Base-by-base conservation (phyloP, 1,284 basidiomycete genomes). In the Sphaerobolus stellatus region DNA sequence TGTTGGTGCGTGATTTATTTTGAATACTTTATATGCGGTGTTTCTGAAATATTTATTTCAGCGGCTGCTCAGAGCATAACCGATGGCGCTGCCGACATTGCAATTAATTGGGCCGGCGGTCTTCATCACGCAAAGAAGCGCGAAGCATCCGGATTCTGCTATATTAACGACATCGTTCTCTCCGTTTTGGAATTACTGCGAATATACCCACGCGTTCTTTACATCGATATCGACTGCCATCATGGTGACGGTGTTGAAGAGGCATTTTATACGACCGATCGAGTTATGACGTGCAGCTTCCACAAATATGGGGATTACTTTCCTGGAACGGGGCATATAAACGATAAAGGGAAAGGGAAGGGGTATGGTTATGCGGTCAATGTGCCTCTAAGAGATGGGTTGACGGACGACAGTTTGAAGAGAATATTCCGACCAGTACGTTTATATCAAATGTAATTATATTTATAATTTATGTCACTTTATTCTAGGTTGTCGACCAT, bases 161-260 rank as follows among this genome's bases (percentile, higher is more conserved):
- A 84, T 65, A 75, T 82, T 54, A 83, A 84, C 66, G 80, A 79
- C 56, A 80, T 78, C 59, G 77, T 79, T 3, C 66, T 79, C n/a
- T 73, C 71, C 7, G 77, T 79, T 20, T 68, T 79, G 16, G 78
- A 80, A 61, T 67, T 80, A 5, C 63, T 80, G 18, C 62, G 74
- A 69, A 72, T 43, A 46, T 68, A 54, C 60, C 71, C 76, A 5
- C 76, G 82, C 53, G 82, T 84, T 0, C 71, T 84, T 16, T 84
- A 84, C 68, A 80, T 84, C 60, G 82, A 84, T 62, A 81, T 83
- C 41, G 82, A 84, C 62, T 78, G 83, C 25, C 82, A 84, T 64
- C 82, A 84, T 58, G 82, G 82, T 14, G 82, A 84, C 60, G 82
- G 82, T 24, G 82, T 84, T 22, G 82, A 84, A 62, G 82, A 84